Evolutionary conservation across 2,329 filamentous ascomycete genomes (phyloP), one percentile per base, ranked within the genome.

Genomic region (Pyricularia pennisetigena): DNA sequence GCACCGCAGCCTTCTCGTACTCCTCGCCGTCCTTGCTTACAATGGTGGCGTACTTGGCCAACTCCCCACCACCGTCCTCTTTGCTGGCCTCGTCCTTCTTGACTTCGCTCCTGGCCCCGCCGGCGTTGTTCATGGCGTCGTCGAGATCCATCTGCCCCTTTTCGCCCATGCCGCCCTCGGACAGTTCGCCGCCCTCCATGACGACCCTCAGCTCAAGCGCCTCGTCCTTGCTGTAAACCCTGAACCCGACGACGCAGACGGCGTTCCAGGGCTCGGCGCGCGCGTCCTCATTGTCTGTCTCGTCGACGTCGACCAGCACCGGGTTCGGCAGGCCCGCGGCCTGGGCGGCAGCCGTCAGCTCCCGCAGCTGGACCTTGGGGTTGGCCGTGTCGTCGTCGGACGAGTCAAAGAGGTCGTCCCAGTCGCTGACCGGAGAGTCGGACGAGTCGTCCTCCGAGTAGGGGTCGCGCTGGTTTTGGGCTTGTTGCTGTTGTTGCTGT

Each of bases 181-280:
- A 76, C 3, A 86, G 78, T 71, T 82, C 79, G 28, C 83, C 84
- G 57, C 83, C 84, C 73, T 86, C 84, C 76, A 86, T 81, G 24
- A 87, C 83, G 14, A 85, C 82, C 54, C 80, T 79, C n/a, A 87
- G 75, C 74, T 85, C 81, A 2, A 87, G 77, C 35, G 79, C 76
- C 63, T 82, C 80, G 73, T 88, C 79, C 72, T 84, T 85, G 74
- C 83, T 82, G 74, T 88, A 89, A 6, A 89, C 83, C 4, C 86
- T 82, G 67, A 89, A 77, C 0, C 87, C 86, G 0, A 89, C 82
- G 23, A 88, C 83, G 67, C 82, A 85, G 64, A 89, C 82, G 4
- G 87, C 86, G 73, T 89, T 88, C 87, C 87, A 89, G 1, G 85
- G 83, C 28, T 85, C 82, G 28, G 80, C 76, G 72, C 81, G 78